phyloP scores from a whole-genome alignment of 108 stramenopile species.

The Cyclotella sp. region DNA sequence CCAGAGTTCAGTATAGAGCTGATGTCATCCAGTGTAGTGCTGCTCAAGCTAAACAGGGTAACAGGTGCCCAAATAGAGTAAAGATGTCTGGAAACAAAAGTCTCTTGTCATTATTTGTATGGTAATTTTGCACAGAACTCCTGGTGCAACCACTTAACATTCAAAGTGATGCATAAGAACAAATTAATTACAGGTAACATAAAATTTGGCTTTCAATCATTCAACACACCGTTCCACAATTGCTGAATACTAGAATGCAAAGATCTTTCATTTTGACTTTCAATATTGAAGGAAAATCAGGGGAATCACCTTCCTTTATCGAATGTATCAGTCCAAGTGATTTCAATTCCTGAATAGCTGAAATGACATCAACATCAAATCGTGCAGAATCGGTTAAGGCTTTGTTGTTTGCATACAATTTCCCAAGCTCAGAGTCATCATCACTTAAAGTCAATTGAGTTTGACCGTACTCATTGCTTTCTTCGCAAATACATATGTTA shows the following conservation, averaged over 20 bases:
- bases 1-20: too few relatives aligned
- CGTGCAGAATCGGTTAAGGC: conserved; percentile 22
- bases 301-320: neutral
- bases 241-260: conserved; percentile 16
- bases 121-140: too few relatives aligned
- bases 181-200: too few relatives aligned
- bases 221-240: conserved; percentile 26
- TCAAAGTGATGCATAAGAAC: too few relatives aligned
- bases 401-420: conserved; percentile 30
- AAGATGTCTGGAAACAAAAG: too few relatives aligned
- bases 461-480: conserved; percentile 17
- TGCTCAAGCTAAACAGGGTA: too few relatives aligned
- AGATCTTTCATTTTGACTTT: conserved; percentile 23
- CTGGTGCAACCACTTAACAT: too few relatives aligned
- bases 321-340: conserved; percentile 49
- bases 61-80: too few relatives aligned
- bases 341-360: conserved; percentile 68
- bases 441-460: conserved; percentile 24
- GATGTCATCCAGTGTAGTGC: too few relatives aligned
- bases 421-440: conserved; percentile 21
- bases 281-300: neutral
- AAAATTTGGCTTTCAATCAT: neutral
- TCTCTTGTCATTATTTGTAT: too few relatives aligned
- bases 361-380: conserved; percentile 60
- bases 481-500: conserved; percentile 33